Percentiles rank a stretch among this genome's conserved stretches.
Evolutionary conservation across 257 asterid species (phyloP).

Genomic region (Primulina tabacum): DNA sequence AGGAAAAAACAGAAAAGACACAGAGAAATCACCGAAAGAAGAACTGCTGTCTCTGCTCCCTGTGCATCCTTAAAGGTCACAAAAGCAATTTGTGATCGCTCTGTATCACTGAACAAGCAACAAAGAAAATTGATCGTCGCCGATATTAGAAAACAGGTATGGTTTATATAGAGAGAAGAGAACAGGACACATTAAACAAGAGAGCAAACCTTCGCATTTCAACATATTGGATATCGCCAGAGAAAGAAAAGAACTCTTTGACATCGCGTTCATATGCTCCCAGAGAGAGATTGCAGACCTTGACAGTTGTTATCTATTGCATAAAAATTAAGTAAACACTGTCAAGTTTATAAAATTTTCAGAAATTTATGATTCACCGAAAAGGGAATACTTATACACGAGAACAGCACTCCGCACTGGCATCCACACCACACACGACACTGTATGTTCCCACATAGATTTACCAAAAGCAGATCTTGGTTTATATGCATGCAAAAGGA

Average conservation of each 20-base stretch:
- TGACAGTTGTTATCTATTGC: slow-evolving; percentile 44
- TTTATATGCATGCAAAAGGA: too few relatives aligned
- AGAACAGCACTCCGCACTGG: not conserved
- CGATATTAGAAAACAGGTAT: not conserved
- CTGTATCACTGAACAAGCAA: slow-evolving; percentile 38
- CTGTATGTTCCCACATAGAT: too few relatives aligned
- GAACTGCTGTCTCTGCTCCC: slow-evolving; percentile 55
- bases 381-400: not conserved
- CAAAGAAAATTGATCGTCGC: not conserved
- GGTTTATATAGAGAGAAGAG: not conserved
- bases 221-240: slow-evolving; percentile 49
- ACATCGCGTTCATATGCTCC: slow-evolving; percentile 38
- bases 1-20: not conserved
- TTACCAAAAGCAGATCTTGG: too few relatives aligned
- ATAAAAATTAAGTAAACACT: too few relatives aligned
- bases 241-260: slow-evolving; percentile 45
- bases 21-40: slow-evolving; percentile 23
- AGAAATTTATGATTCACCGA: not conserved
- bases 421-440: not conserved
- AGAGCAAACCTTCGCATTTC: slow-evolving; percentile 54
- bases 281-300: slow-evolving; percentile 43
- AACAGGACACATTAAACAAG: not conserved
- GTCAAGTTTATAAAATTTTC: not conserved
- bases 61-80: slow-evolving; percentile 45
- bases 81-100: slow-evolving; percentile 33